A percentile compares a stretch with the other conserved stretches of the same genome.
These are phyloP conservation scores for Pseudotsuga menziesii DNA, from an alignment of 75 land plant genomes.

Conservation along the genomic window DNA sequence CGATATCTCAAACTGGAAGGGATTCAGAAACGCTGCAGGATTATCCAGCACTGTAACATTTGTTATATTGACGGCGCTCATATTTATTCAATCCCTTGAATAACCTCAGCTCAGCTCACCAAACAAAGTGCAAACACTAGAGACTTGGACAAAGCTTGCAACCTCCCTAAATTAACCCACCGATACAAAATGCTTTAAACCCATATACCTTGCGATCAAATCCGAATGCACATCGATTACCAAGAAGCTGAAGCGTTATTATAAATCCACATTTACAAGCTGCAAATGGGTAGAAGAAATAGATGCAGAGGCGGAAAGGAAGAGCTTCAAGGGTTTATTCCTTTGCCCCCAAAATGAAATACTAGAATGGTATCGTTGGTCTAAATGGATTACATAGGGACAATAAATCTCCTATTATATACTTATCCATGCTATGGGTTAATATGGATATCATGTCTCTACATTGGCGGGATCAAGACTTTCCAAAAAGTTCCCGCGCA, in stretches of 20 bases:
- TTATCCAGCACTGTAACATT: conserved; percentile 93
- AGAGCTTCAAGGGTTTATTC: neutral
- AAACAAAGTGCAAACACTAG: neutral
- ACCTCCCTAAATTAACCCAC: no score
- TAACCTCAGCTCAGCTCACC: neutral
- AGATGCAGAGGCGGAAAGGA: neutral
- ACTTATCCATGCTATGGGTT: neutral
- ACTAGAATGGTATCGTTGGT: no score
- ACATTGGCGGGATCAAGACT: neutral
- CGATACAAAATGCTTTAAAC: neutral
- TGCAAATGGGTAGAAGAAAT: neutral
- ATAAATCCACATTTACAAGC: neutral
- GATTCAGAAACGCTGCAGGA: conserved; percentile 78
- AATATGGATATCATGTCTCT: neutral
- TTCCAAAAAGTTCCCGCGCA: conserved; percentile 7
- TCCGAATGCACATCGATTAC: neutral
- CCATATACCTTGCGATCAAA: neutral
- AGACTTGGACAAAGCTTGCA: no score
- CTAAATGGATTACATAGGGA: neutral
- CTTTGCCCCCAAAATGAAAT: no score
- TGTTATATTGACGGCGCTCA: conserved; percentile 94
- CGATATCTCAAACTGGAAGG: conserved; percentile 95
- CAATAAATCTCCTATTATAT: neutral
- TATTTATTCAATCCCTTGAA: conserved; percentile 11
- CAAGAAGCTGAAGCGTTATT: neutral